phyloP scores from a whole-genome alignment of 2,329 filamentous ascomycete species.

The Cladosporium sp. region DNA sequence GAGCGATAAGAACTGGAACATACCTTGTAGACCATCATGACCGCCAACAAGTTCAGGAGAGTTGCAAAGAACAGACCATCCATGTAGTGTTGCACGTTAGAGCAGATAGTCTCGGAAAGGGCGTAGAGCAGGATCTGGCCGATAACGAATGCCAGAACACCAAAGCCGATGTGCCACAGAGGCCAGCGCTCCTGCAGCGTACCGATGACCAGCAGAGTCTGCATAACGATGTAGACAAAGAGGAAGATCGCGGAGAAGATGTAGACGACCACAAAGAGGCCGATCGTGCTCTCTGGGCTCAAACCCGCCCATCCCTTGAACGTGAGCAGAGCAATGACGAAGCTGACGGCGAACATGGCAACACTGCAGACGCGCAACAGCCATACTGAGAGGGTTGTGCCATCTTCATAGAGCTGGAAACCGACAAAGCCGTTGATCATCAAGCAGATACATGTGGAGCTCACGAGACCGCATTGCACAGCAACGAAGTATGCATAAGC shows the following conservation, averaged over 20 bases:
- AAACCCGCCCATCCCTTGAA: conserved; percentile 91
- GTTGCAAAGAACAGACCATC: conserved; percentile 95
- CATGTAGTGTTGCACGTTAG: conserved; percentile 82
- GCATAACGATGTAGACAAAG: conserved; percentile 81
- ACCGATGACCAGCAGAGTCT: conserved; percentile 82
- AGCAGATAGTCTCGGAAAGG: conserved; percentile 82
- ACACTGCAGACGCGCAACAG: conserved; percentile 77
- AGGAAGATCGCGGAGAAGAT: conserved; percentile 86
- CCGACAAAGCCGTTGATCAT: conserved; percentile 98
- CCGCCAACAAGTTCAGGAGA: conserved; percentile 85
- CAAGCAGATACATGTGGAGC: conserved; percentile 82
- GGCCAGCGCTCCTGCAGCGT: conserved; percentile 96
- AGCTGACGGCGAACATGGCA: conserved; percentile 81
- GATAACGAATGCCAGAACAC: conserved; percentile 84
- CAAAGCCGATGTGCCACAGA: conserved; percentile 85
- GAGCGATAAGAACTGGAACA: conserved; percentile 46
- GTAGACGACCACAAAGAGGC: conserved; percentile 89
- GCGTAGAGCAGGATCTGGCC: conserved; percentile 93
- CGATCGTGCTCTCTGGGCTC: conserved; percentile 79
- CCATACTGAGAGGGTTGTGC: conserved; percentile 91
- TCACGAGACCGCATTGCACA: conserved; percentile 79
- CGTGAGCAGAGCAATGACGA: conserved; percentile 83
- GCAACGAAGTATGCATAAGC: conserved; percentile 91
- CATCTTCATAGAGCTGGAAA: conserved; percentile 97
- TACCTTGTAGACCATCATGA: conserved; percentile 98